A percentile compares a stretch with the other conserved stretches of the same genome.
Conservation (phyloP, 208 protist genomes). For the Lotmaria passim region DNA sequence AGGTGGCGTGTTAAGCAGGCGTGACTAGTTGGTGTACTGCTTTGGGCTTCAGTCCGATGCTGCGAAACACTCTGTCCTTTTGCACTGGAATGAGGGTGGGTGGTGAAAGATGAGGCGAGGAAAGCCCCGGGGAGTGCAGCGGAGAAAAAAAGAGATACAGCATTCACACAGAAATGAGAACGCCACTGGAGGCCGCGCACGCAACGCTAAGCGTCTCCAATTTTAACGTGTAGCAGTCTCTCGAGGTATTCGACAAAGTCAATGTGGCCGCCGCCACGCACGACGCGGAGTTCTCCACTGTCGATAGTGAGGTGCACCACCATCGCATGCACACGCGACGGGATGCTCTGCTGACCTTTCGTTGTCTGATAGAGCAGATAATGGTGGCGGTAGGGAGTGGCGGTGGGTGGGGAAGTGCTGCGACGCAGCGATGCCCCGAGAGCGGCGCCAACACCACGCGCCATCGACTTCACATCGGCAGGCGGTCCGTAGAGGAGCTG, state of each 20-base stretch:
- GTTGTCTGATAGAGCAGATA: constrained; percentile 19
- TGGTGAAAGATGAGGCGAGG: too few species aligned
- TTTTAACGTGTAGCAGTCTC: constrained; percentile 32
- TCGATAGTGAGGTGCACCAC: constrained; percentile 70
- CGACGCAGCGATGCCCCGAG: neutral
- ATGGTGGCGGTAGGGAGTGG: constrained; percentile 8
- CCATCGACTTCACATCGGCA: constrained; percentile 19
- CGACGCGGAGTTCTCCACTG: constrained; percentile 57
- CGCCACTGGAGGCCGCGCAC: neutral
- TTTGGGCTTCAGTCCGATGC: too few species aligned
- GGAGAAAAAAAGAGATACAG: too few species aligned
- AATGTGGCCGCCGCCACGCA: constrained; percentile 68
- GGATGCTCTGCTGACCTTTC: neutral
- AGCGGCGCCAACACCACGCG: neutral
- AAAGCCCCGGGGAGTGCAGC: too few species aligned
- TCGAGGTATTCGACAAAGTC: constrained; percentile 81
- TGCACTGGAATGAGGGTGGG: too few species aligned
- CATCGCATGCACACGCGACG: neutral
- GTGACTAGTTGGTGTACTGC: too few species aligned
- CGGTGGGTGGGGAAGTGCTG: constrained; percentile 1
- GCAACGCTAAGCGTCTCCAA: neutral
- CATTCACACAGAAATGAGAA: too few species aligned
- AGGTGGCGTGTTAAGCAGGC: too few species aligned
- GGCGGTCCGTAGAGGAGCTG: constrained; percentile 25
- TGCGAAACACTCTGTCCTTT: too few species aligned